Evolutionary conservation across 1,139 yeast genomes (phyloP), one percentile per base, ranked within the genome.

Genomic region (Protomyces lactucae-debilis): DNA sequence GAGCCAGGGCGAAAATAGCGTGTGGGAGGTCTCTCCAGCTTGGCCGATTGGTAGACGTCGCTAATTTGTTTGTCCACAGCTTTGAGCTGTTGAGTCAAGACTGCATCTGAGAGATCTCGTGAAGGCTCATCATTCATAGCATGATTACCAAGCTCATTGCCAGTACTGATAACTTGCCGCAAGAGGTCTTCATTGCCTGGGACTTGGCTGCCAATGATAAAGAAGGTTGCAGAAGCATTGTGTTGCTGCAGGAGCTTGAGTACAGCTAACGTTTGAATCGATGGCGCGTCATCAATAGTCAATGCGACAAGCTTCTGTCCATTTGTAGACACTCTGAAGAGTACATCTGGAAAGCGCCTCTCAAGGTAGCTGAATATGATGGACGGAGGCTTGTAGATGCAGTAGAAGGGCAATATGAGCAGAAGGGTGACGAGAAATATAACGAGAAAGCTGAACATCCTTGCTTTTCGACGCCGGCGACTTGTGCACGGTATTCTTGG

Each of bases 251-350:
- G 67, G 82, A 85, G 68, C 83, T 93, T 40, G 85, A 91, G 9
- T 98, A 93, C 75, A 97, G 92, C 18, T 78, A 97, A 68, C 83
- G 84, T 61, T 78, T 92, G 1, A 77, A 92, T 66, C 85, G 96
- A 4, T 78, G 93, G 69, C 84, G 90, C 71, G 79, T 81, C 69
- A 97, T 64, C 63, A 12, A 64, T 57, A 23, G 59, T 64, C 28
- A 60, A 23, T n/a, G 64, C 64, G 18, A 60, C 35, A 43, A 52
- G 32, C 45, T 59, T 59, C 32, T 59, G 52, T 10, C 48, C 23
- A n/a, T 37, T 21, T 16, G 57, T 59, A 6, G 37, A 18, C 2
- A 59, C 57, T n/a, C 46, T 37, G 37, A 59, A 59, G n/a, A 59
- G 57, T 4, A 59, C 57, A 12, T 52, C 48, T 3, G 63, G 63